phyloP scores from a whole-genome alignment of 805 yeast species.

The Lachancea sp. region DNA sequence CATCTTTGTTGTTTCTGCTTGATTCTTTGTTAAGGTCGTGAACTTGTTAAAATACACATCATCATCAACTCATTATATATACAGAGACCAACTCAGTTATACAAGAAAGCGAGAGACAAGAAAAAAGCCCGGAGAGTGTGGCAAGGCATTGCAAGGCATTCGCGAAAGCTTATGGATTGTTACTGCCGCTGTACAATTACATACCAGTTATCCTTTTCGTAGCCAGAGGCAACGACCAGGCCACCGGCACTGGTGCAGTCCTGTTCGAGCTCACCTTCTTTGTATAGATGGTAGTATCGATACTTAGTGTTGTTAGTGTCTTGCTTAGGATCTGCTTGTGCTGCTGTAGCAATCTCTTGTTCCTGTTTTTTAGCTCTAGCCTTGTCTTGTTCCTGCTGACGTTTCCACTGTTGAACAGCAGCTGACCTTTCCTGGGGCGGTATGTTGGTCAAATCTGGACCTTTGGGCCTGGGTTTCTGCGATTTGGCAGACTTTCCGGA shows the following conservation, averaged over 20 bases:
- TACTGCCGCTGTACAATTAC: constrained; percentile 34
- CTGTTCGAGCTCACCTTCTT: constrained; percentile 70
- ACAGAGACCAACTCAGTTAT: neutral
- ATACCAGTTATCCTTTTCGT: constrained; percentile 96
- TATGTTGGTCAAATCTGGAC: constrained; percentile 23
- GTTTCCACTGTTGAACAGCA: constrained; percentile 25
- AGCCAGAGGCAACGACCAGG: constrained; percentile 60
- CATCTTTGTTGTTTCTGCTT: constrained; percentile 12
- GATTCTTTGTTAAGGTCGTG: neutral
- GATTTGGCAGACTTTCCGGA: constrained; percentile 19
- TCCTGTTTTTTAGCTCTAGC: constrained; percentile 9
- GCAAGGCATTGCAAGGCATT: too few species aligned
- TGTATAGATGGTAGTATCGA: constrained; percentile 84
- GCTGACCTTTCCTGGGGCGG: constrained; percentile 27
- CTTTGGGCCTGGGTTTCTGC: constrained; percentile 14
- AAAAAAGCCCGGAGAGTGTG: too few species aligned
- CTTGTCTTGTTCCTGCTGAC: constrained; percentile 22
- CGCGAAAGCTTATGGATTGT: neutral
- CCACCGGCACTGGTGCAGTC: constrained; percentile 73
- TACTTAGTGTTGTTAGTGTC: constrained; percentile 47
- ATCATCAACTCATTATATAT: neutral
- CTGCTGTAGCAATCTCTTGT: neutral
- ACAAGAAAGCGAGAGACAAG: neutral
- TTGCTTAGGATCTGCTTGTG: neutral
- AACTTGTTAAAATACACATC: neutral